A percentile compares a stretch with the other conserved stretches of the same genome.
These are phyloP conservation scores for Clavulina sp. DNA, from an alignment of 768 basidiomycete species.

Conservation along the genomic window DNA sequence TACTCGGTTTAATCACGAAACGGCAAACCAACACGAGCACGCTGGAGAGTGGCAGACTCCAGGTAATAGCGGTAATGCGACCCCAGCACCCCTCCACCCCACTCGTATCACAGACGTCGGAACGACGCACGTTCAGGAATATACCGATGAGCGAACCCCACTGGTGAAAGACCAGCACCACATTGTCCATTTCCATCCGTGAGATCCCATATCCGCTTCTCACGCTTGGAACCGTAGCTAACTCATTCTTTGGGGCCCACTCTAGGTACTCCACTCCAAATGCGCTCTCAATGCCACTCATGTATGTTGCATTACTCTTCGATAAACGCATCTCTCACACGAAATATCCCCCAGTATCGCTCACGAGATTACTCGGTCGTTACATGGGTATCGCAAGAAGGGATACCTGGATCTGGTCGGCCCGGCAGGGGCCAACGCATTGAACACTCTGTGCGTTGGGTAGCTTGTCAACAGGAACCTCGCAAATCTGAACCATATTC, in stretches of 20 bases:
- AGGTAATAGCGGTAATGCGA: not conserved
- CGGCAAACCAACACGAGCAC: not conserved
- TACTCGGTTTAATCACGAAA: constrained; percentile 16
- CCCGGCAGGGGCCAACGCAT: constrained; percentile 73
- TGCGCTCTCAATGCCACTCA: too few species aligned
- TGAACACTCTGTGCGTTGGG: constrained; percentile 48
- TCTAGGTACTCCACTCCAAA: too few species aligned
- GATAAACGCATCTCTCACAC: too few species aligned
- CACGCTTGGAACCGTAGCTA: too few species aligned
- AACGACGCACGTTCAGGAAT: not conserved
- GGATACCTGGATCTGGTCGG: constrained; percentile 80
- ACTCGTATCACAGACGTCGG: not conserved
- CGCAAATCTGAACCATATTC: not conserved
- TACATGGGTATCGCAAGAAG: constrained; percentile 62
- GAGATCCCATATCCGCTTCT: constrained; percentile 53
- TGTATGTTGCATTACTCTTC: too few species aligned
- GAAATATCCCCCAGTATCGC: constrained; percentile 50
- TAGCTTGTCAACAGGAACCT: not conserved
- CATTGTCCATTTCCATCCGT: constrained; percentile 42
- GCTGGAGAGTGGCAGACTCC: not conserved
- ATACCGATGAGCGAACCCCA: constrained; percentile 29
- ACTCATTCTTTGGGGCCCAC: too few species aligned
- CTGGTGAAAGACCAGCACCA: constrained; percentile 38
- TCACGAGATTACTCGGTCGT: constrained; percentile 51
- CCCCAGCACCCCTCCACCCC: not conserved